phyloP scores from a whole-genome alignment of 495 filamentous ascomycete species.

The Aspergillus ellipticus region DNA sequence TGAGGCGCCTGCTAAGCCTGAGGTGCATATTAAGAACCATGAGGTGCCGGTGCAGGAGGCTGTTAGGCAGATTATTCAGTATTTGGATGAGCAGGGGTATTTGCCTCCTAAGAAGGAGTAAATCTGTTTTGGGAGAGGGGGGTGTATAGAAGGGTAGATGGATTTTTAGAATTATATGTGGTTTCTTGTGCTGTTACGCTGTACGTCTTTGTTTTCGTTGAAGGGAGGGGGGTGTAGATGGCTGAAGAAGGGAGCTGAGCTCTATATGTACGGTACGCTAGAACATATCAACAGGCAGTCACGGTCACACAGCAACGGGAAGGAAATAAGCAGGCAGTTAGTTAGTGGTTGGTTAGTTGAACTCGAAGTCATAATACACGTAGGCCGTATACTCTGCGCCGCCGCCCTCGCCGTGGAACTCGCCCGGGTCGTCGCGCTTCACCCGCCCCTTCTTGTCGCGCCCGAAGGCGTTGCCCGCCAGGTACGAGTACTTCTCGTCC shows the following conservation, averaged over 20 bases:
- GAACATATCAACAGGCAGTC: background rate
- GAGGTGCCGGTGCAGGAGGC: conserved; percentile 79
- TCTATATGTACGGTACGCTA: background rate
- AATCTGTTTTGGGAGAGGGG: background rate
- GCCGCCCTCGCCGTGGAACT: conserved; percentile 73
- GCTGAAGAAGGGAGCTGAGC: background rate
- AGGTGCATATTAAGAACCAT: conserved; percentile 78
- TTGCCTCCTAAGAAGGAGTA: conserved; percentile 51
- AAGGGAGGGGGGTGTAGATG: background rate
- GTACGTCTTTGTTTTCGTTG: background rate
- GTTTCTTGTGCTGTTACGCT: too few species aligned
- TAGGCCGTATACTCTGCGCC: conserved; percentile 88
- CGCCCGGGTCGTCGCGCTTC: conserved; percentile 82
- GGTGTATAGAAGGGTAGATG: background rate
- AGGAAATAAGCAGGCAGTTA: background rate
- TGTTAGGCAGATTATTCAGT: conserved; percentile 75
- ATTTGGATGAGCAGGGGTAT: conserved; percentile 64
- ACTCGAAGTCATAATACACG: conserved; percentile 94
- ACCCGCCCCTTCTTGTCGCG: conserved; percentile 90
- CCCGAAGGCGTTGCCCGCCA: conserved; percentile 92
- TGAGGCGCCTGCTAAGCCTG: conserved; percentile 80
- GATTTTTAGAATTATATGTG: background rate
- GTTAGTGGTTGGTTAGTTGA: conserved; percentile 37
- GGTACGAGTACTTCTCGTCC: conserved; percentile 84
- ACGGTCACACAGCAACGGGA: background rate